These are phyloP conservation scores for Tephrocybe rancida DNA, from an alignment of 768 basidiomycete genomes.

Conservation along the genomic window DNA sequence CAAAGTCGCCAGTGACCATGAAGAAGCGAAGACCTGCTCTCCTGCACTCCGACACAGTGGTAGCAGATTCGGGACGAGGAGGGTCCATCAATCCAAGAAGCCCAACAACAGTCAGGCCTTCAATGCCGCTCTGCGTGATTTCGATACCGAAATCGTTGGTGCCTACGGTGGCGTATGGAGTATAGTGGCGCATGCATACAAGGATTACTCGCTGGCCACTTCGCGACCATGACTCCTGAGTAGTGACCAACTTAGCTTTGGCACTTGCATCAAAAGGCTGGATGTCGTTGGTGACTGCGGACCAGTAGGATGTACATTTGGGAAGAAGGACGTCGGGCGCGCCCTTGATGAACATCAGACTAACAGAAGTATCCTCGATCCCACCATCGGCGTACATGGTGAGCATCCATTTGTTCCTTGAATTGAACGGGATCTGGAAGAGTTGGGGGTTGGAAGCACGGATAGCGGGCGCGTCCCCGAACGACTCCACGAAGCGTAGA, in stretches of 20 bases:
- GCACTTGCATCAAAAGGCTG: conserved; percentile 28
- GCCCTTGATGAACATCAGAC: conserved; percentile 54
- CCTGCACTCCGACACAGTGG: conserved; percentile 46
- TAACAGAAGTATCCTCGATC: conserved; percentile 12
- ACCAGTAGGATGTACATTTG: conserved; percentile 31
- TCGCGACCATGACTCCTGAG: conserved; percentile 45
- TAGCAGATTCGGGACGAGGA: conserved; percentile 50
- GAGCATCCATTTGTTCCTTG: conserved; percentile 63
- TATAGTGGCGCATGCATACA: conserved; percentile 34
- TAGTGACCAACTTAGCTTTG: conserved; percentile 17
- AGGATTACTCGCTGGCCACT: conserved; percentile 58
- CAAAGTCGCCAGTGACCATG: conserved; percentile 62
- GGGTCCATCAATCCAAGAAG: conserved; percentile 59
- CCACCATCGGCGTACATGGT: conserved; percentile 32
- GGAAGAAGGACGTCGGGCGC: conserved; percentile 58
- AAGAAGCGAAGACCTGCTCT: conserved; percentile 54
- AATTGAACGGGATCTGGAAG: conserved; percentile 47
- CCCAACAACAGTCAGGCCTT: conserved; percentile 48
- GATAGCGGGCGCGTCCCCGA: conserved; percentile 21
- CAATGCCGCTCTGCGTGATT: conserved; percentile 37
- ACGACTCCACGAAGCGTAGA: conserved; percentile 45
- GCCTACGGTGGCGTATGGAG: conserved; percentile 21
- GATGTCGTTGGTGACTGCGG: conserved; percentile 19
- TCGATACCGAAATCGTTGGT: conserved; percentile 30
- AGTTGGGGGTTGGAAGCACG: conserved; percentile 23